Evolutionary conservation across 2,329 filamentous ascomycete genomes (phyloP), one percentile per base, ranked within the genome.

Genomic region (Iodosphaeria phyllophila): DNA sequence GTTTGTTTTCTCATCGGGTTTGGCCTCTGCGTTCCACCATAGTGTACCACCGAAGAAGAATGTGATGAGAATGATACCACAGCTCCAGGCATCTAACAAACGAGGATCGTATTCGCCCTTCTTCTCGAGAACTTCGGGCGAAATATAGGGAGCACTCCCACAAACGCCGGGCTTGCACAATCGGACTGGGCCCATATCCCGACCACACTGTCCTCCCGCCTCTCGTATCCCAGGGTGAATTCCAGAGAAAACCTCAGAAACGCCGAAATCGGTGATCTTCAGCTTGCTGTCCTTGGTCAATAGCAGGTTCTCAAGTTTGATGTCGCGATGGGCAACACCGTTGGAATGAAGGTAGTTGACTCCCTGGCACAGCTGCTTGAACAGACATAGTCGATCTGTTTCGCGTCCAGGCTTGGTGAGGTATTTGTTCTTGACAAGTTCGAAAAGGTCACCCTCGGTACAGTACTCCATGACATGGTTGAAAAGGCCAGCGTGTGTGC

Each of bases 401-500:
- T 63, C 55, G 29, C 72, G 69, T 28, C 76, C 70, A 5, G 71
- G 60, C 3, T 56, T 51, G 28, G 56, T 64, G 33, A 91, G 66
- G 38, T 75, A 74, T 17, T 65, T 64, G 44, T 74, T 74, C 34
- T 73, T 65, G 19, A 91, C 73, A 8, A 92, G 54, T 32, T 61
- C 60, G 45, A 76, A 86, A 5, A 92, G 54, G 41, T 92, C 83
- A 22, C 83, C 82, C 36, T 80, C 69, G 3, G 68, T 62, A 52
- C 83, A 92, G 46, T 78, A 91, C 44, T 92, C 80, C 83, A 92
- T 92, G 28, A 92, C 79, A 44, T 91, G 79, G 44, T 82, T 84
- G 76, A 78, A 91, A 19, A 74, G 70, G 16, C 67, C 69, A 36
- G 72, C 65, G 36, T 83, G 64, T 9, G 64, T 70, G 52, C 80